These are phyloP conservation scores for Auricularia heimuer DNA, from an alignment of 768 basidiomycete species.

Conservation along the genomic window DNA sequence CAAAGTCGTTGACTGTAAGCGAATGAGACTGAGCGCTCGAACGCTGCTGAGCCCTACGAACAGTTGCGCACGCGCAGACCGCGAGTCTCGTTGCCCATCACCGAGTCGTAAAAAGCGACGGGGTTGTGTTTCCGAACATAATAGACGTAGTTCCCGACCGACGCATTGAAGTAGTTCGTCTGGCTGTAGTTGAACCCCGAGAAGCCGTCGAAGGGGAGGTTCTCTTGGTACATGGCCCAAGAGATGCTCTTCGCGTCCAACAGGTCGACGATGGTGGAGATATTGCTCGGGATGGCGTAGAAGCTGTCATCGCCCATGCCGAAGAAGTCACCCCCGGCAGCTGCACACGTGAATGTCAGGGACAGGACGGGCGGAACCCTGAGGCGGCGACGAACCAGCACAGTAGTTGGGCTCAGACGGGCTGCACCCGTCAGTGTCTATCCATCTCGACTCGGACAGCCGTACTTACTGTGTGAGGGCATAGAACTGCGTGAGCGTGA, in stretches of 20 bases:
- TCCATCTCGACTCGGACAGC: slow-evolving; percentile 28
- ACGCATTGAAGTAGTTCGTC: slow-evolving; percentile 28
- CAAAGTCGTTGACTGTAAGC: slow-evolving; percentile 41
- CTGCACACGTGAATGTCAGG: background rate
- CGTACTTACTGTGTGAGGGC: slow-evolving; percentile 12
- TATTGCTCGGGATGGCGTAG: slow-evolving; percentile 19
- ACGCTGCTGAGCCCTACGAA: no score
- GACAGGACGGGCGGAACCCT: background rate
- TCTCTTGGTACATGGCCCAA: slow-evolving; percentile 56
- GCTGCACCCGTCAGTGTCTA: slow-evolving; percentile 29
- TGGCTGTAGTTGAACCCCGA: slow-evolving; percentile 22
- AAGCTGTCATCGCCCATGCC: slow-evolving; percentile 36
- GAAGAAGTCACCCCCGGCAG: slow-evolving; percentile 40
- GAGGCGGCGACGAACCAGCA: slow-evolving; percentile 22
- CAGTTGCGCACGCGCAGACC: slow-evolving; percentile 38
- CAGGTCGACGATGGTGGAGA: slow-evolving; percentile 51
- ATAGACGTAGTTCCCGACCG: slow-evolving; percentile 32
- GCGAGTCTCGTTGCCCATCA: slow-evolving; percentile 33
- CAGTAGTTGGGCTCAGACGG: slow-evolving; percentile 57
- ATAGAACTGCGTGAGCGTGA: slow-evolving; percentile 28
- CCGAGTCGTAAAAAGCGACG: slow-evolving; percentile 39
- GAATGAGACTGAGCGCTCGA: no score
- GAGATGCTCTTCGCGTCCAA: slow-evolving; percentile 46
- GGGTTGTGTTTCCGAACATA: slow-evolving; percentile 53
- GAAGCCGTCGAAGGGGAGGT: slow-evolving; percentile 42